Evolutionary conservation across 371 early-diverging fungal genomes (phyloP).

Genomic region (Apophysomyces ossiformis): DNA sequence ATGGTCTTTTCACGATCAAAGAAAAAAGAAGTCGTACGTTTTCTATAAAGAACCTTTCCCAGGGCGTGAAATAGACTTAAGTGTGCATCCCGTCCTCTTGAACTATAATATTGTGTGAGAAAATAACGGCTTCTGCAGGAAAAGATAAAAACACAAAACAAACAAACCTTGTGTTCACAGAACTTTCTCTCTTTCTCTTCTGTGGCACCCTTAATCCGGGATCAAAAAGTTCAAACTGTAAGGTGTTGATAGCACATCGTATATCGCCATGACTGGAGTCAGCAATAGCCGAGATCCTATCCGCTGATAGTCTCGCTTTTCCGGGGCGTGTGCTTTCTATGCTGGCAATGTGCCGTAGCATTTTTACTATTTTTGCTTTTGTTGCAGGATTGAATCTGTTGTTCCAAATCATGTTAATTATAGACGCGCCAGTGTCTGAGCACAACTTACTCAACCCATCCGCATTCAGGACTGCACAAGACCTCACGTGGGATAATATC

Average conservation of each 20-base stretch:
- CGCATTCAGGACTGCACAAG: conserved; percentile 2
- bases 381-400: conserved; percentile 38
- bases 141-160: not conserved
- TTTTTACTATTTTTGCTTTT: conserved; percentile 18
- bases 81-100: conserved; percentile 20
- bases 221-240: conserved; percentile 36
- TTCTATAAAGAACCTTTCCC: conserved; percentile 48
- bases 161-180: not conserved
- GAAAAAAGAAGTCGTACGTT: conserved; percentile 21
- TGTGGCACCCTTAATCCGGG: not conserved
- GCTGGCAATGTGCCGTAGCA: conserved; percentile 14
- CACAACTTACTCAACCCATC: conserved; percentile 22
- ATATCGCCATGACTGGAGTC: conserved; percentile 43
- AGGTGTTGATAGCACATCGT: conserved; percentile 41
- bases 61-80: conserved; percentile 44
- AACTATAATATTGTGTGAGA: not conserved
- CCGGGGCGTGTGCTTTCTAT: conserved; percentile 12
- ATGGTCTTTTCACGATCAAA: too few species aligned
- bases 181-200: conserved; percentile 1
- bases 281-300: conserved; percentile 19
- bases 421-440: not conserved
- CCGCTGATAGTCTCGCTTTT: not conserved
- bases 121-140: too few species aligned
- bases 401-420: not conserved
- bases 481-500: conserved; percentile 25